phyloP scores from a whole-genome alignment of 352 stramenopile genomes.

The Phytophthora palmivora region DNA sequence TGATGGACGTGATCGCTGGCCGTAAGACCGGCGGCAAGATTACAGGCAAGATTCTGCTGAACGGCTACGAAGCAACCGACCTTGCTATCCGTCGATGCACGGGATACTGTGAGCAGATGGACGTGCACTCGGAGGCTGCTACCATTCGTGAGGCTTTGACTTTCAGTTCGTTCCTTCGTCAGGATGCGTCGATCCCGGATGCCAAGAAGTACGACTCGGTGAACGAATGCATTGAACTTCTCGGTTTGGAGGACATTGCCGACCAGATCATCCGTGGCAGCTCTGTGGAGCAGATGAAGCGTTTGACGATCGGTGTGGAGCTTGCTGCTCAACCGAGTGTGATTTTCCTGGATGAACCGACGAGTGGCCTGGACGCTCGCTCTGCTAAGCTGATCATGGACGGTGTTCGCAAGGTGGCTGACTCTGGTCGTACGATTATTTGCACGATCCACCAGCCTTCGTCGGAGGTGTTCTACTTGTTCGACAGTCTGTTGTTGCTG shows the following conservation, averaged over 20 bases:
- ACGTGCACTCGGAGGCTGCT: too few species aligned
- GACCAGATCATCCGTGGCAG: conserved; percentile 28
- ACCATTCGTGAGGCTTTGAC: too few species aligned
- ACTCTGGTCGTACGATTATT: conserved; percentile 45
- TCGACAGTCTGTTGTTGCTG: conserved; percentile 79
- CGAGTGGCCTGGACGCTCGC: too few species aligned
- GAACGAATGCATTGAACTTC: conserved; percentile 25
- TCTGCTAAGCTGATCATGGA: conserved; percentile 26
- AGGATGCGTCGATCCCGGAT: conserved; percentile 2
- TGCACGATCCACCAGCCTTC: conserved; percentile 92
- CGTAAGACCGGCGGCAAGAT: conserved; percentile 19
- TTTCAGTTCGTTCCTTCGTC: conserved; percentile 14
- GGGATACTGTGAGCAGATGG: too few species aligned
- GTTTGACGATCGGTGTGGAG: conserved; percentile 22
- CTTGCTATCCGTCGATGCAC: conserved; percentile 7
- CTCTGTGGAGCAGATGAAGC: conserved; percentile 22
- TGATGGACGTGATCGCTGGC: conserved; percentile 25
- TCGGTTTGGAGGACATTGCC: conserved; percentile 5
- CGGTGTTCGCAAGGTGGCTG: conserved; percentile 17
- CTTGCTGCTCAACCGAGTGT: conserved; percentile 23
- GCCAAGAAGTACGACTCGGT: conserved; percentile 14
- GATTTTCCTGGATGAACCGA: conserved; percentile 22
- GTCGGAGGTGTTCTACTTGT: conserved; percentile 80
- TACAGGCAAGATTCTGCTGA: conserved; percentile 17
- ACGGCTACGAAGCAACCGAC: conserved; percentile 18